Base-by-base conservation (phyloP, 495 filamentous ascomycete species). In the Neurospora cerealis region DNA sequence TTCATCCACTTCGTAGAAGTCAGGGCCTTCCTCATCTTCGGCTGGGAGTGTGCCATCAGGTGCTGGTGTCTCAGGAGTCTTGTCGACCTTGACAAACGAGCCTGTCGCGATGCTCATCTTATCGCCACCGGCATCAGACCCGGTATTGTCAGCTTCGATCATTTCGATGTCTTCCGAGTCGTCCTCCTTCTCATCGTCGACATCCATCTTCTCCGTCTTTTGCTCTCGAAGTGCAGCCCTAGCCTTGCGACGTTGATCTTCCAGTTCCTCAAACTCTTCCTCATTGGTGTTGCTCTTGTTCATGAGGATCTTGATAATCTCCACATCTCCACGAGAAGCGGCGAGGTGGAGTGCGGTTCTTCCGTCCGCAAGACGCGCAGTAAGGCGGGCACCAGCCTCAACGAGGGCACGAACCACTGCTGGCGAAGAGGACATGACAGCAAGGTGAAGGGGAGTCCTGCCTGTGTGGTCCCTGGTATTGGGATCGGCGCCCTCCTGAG, bases 341-440 rank as follows among this genome's bases (percentile, higher is more conserved):
- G 93, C 93, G 40, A 95, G 84, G 79, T 95, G 93, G 46, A 96
- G 83, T 9, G 93, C 91, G 1, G 92, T 95, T 54, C 88, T 83
- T 8, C 93, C 93, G 83, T 96, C 93, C 1, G 89, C 92, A 60
- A 95, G 79, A 54, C 93, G 87, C 46, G 91, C 85, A 39, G 91
- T 85, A 8, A 96, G 81, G 62, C 92, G 87, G 24, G 93, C 93
- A 2, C 91, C 91, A 73, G 88, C 83, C 76, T 92, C 86, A n/a
- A 95, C 88, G 7, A 96, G 83, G 69, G 80, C 85, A 74, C 90
- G 83, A n/a, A 95, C 91, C 54, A 95, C 85, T 42, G 89, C 89
- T 0, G 89, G 87, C 0, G 88, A 89, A 0, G 90, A 92, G 28
- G 82, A 85, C 79, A 91, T 89, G 73, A 86, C 87, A 10, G 93